Base-by-base conservation (phyloP, 2,329 filamentous ascomycete genomes). In the Aureobasidium subglaciale region DNA sequence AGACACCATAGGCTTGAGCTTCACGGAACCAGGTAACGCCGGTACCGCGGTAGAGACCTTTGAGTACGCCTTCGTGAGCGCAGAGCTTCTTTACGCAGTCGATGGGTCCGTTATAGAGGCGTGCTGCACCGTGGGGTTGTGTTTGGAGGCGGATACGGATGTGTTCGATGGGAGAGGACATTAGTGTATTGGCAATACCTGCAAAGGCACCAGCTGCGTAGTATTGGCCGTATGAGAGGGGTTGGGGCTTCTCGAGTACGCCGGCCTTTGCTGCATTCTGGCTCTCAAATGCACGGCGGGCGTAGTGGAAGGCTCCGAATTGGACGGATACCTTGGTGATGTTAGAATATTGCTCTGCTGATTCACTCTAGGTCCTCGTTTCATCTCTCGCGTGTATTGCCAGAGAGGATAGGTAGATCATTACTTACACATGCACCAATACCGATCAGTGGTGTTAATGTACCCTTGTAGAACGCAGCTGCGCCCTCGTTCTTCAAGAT, bases 381-480 rank as follows among this genome's bases (percentile, higher is more conserved):
- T 8, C 35, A 30, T 41, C 13, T 32, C 11, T 24, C 18, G 3
- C 15, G 9, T 10, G 16, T 49, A 13, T 6, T 15, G 20, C 15
- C 10, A n/a, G 30, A 20, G 11, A 22, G 4, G 22, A 48, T 7
- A 20, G 16, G 20, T 5, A 10, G 15, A 29, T 18, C 52, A 50
- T 61, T 74, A 56, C 54, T 49, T 69, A 93, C 91, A 71, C 93
- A 99, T 63, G 93, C 93, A 63, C 93, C 93, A 68, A 99, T 97
- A 63, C 93, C 93, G 56, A 99, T 82, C 56, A 99, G 79, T 0
- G 93, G 93, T 5, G 93, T 97, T 56, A 99, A 78, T 0, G 93
- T 97, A 66, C 93, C 93, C 63, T 99, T 99, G 83, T 99, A 99
- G 78, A 99, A 99, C 56, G 93, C 93, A 11, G 88, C 75, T 2